Conservation (phyloP, 1,284 basidiomycete genomes). For the Cutaneotrichosporon cyanovorans region DNA sequence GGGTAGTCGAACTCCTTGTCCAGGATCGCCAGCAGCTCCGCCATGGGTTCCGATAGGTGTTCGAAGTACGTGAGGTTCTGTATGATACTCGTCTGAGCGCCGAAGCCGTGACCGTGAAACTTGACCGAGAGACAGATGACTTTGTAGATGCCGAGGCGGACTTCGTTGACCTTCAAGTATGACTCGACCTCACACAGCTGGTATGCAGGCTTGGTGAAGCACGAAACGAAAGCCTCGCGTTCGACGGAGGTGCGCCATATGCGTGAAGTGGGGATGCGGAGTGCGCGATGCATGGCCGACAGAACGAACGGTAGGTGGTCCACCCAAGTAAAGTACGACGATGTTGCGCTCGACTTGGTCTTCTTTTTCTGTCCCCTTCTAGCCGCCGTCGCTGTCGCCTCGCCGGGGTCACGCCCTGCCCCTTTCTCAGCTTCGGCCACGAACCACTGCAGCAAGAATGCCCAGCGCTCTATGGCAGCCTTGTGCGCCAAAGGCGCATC, state of each 20-base stretch:
- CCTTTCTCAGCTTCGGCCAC: constrained; percentile 67
- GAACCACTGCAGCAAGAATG: constrained; percentile 81
- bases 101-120: constrained; percentile 73
- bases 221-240: constrained; percentile 72
- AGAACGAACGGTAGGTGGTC: constrained; percentile 66
- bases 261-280: constrained; percentile 66
- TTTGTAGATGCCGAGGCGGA: constrained; percentile 71
- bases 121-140: constrained; percentile 89
- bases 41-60: constrained; percentile 88
- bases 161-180: constrained; percentile 72
- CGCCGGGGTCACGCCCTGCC: constrained; percentile 45
- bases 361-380: constrained; percentile 24
- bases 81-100: constrained; percentile 82
- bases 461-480: constrained; percentile 72
- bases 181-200: constrained; percentile 76
- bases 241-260: constrained; percentile 83
- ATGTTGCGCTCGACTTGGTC: constrained; percentile 51
- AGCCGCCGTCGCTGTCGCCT: background rate
- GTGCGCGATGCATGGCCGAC: constrained; percentile 60
- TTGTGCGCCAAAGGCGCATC: constrained; percentile 63
- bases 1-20: constrained; percentile 81
- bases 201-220: constrained; percentile 77
- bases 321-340: constrained; percentile 62
- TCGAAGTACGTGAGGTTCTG: constrained; percentile 91
- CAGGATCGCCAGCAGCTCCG: constrained; percentile 74